Evolutionary conservation across 1,284 basidiomycete species (phyloP).

Genomic region (Ganoderma lucidum): DNA sequence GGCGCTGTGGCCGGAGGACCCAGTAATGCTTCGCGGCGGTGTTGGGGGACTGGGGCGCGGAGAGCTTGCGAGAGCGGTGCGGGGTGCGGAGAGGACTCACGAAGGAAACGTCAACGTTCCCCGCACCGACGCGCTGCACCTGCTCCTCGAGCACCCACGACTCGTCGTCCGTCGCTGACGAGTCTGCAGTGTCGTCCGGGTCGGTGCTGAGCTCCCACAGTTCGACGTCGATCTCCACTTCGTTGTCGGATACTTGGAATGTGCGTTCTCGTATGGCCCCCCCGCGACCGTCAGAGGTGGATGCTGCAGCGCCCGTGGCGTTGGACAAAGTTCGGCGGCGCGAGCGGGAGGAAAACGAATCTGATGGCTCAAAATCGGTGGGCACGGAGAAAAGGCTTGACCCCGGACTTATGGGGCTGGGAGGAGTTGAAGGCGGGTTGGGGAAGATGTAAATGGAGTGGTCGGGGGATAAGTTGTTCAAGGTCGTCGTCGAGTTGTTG

Average conservation of each 20-base stretch:
- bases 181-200: slow-evolving; percentile 19
- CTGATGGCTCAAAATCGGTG: slow-evolving; percentile 31
- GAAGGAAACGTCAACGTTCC: slow-evolving; percentile 26
- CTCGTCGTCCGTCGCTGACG: slow-evolving; percentile 27
- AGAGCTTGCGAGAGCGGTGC: slow-evolving; percentile 19
- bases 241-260: slow-evolving; percentile 18
- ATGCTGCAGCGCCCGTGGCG: slow-evolving; percentile 7
- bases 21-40: slow-evolving; percentile 13
- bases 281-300: neutral
- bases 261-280: slow-evolving; percentile 10
- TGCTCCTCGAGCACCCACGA: slow-evolving; percentile 40
- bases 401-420: slow-evolving; percentile 39
- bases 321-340: slow-evolving; percentile 23
- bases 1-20: slow-evolving; percentile 16
- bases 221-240: slow-evolving; percentile 36
- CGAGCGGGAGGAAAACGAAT: slow-evolving; percentile 21
- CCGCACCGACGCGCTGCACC: slow-evolving; percentile 35
- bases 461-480: slow-evolving; percentile 32
- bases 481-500: neutral
- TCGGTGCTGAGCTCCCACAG: slow-evolving; percentile 40
- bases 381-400: slow-evolving; percentile 40
- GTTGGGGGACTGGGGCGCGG: slow-evolving; percentile 13
- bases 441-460: slow-evolving; percentile 48
- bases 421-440: slow-evolving; percentile 40
- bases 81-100: neutral